Percentiles rank a stretch among this genome's conserved stretches.
Conservation (phyloP, 2,329 filamentous ascomycete species). For the Stachybotrys elegans region DNA sequence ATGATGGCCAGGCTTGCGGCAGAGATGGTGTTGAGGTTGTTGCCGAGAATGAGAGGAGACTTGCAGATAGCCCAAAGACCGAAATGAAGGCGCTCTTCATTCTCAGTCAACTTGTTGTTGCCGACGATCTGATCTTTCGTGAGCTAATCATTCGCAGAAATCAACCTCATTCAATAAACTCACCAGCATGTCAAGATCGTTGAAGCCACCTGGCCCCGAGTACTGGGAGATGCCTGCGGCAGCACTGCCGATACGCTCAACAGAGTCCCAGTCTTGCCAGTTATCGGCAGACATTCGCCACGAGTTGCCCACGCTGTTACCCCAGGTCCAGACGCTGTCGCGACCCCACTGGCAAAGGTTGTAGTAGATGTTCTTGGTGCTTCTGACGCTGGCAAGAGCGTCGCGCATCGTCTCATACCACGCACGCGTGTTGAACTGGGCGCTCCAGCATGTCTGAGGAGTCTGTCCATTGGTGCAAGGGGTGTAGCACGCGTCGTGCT, state of each 20-base stretch:
- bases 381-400: slow-evolving; percentile 27
- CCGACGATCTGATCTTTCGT: slow-evolving; percentile 9
- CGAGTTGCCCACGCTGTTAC: slow-evolving; percentile 35
- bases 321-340: slow-evolving; percentile 41
- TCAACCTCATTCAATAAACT: too few relatives aligned
- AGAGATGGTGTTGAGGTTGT: slow-evolving; percentile 18
- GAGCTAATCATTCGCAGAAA: background rate
- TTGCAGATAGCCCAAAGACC: slow-evolving; percentile 22
- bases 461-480: slow-evolving; percentile 7
- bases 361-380: slow-evolving; percentile 38
- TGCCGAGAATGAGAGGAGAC: slow-evolving; percentile 18
- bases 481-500: slow-evolving; percentile 12
- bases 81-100: slow-evolving; percentile 19
- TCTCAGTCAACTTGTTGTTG: slow-evolving; percentile 12
- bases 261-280: slow-evolving; percentile 12
- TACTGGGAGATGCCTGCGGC: slow-evolving; percentile 12
- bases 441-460: slow-evolving; percentile 10
- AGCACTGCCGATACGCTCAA: slow-evolving; percentile 9
- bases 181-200: slow-evolving; percentile 22
- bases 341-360: slow-evolving; percentile 46
- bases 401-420: slow-evolving; percentile 36
- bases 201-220: slow-evolving; percentile 19
- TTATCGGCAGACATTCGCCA: slow-evolving; percentile 33
- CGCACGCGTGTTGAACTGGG: slow-evolving; percentile 4
- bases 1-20: slow-evolving; percentile 12